Percentiles rank a stretch among this genome's conserved stretches.
Conservation (phyloP, 345 rosid species). For the Salix viminalis region DNA sequence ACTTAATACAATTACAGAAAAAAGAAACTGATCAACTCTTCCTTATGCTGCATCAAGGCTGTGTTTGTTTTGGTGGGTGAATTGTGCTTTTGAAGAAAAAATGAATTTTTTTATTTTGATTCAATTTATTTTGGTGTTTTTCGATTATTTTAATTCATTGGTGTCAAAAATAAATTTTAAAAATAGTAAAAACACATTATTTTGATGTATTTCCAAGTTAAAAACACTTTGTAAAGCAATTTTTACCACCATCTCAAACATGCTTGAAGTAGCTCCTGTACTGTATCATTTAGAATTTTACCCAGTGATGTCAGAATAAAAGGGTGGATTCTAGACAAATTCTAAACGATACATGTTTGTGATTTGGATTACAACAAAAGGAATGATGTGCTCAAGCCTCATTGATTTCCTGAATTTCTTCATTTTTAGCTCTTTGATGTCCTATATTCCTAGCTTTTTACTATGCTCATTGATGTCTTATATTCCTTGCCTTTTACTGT, state of each 20-base stretch:
- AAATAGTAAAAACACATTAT: too few relatives aligned
- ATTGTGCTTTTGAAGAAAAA: too few relatives aligned
- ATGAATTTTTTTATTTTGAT: too few relatives aligned
- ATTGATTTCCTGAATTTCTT: neutral
- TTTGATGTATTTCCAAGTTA: too few relatives aligned
- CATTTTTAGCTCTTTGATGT: neutral
- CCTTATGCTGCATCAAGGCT: neutral
- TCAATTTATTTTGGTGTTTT: too few relatives aligned
- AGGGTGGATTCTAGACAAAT: neutral
- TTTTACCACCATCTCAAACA: too few relatives aligned
- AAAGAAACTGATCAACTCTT: neutral
- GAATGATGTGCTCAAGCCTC: neutral
- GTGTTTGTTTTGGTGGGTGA: too few relatives aligned
- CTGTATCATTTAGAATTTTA: neutral
- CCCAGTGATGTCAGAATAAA: neutral
- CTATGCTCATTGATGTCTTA: neutral
- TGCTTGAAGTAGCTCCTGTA: too few relatives aligned
- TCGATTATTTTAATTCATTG: too few relatives aligned
- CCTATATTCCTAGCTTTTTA: neutral
- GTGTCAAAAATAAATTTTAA: too few relatives aligned
- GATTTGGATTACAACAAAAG: neutral
- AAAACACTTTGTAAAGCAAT: too few relatives aligned
- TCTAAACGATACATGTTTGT: neutral
- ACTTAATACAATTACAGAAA: neutral
- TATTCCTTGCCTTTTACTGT: neutral